These are phyloP conservation scores for Spongispora temasekensis DNA, from an alignment of 1,284 basidiomycete species.

Conservation along the genomic window DNA sequence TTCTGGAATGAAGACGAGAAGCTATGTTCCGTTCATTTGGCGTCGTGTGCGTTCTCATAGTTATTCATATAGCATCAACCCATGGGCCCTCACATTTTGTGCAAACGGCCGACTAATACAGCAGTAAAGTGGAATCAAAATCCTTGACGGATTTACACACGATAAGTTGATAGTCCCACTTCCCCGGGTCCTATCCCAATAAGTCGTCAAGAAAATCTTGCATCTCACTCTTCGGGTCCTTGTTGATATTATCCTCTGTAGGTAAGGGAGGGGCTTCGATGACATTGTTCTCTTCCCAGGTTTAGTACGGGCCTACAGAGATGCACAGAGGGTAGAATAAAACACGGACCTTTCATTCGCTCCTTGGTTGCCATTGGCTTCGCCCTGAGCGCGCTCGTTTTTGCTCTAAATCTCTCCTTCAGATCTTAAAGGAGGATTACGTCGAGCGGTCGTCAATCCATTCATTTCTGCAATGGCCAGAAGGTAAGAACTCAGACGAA, in stretches of 20 bases:
- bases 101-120: background rate
- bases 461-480: background rate
- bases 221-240: constrained; percentile 60
- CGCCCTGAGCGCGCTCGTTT: constrained; percentile 50
- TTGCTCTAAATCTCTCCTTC: constrained; percentile 65
- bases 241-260: constrained; percentile 34
- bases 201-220: constrained; percentile 75
- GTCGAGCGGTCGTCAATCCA: too few relatives aligned
- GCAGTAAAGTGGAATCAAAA: too few relatives aligned
- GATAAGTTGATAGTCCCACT: background rate
- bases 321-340: background rate
- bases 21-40: background rate
- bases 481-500: constrained; percentile 28
- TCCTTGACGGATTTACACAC: too few relatives aligned
- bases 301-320: constrained; percentile 7
- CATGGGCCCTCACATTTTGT: background rate
- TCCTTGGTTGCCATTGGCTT: constrained; percentile 37
- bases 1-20: background rate
- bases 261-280: constrained; percentile 61
- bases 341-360: constrained; percentile 38
- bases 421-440: too few relatives aligned
- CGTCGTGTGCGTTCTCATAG: background rate
- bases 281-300: constrained; percentile 31
- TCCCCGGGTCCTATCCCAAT: constrained; percentile 39
- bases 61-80: background rate